Conservation (phyloP, 2,329 filamentous ascomycete genomes). For the Aureobasidium sp. region DNA sequence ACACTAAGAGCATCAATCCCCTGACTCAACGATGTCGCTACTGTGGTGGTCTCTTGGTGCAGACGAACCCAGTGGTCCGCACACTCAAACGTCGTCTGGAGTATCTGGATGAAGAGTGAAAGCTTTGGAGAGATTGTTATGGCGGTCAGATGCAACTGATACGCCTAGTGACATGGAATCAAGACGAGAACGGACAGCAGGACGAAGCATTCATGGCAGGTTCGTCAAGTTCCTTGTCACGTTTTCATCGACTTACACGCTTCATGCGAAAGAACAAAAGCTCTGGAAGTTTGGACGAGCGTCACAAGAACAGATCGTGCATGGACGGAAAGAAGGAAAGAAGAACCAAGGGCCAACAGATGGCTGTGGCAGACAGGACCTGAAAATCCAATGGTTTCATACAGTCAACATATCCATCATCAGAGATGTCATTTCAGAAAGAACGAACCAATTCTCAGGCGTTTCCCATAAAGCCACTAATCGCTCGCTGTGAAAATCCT, state of each 20-base stretch:
- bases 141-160: not conserved
- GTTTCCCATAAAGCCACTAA: too few relatives aligned
- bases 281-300: not conserved
- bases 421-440: not conserved
- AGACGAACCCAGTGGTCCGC: conserved; percentile 58
- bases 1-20: conserved; percentile 78
- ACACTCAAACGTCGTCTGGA: not conserved
- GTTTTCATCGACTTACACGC: not conserved
- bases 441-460: not conserved
- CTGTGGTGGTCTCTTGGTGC: conserved; percentile 63
- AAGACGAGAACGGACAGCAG: not conserved
- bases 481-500: too few relatives aligned
- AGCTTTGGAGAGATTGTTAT: not conserved
- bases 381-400: not conserved
- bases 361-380: not conserved
- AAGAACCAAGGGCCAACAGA: not conserved
- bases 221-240: not conserved
- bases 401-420: not conserved
- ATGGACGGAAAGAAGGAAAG: not conserved
- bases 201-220: not conserved
- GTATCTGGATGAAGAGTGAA: not conserved
- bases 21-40: conserved; percentile 63
- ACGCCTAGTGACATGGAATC: not conserved
- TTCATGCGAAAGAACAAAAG: not conserved
- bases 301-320: not conserved